Evolutionary conservation across 345 rosid genomes (phyloP), one percentile per base, ranked within the genome.

Genomic region (Geranium brycei): DNA sequence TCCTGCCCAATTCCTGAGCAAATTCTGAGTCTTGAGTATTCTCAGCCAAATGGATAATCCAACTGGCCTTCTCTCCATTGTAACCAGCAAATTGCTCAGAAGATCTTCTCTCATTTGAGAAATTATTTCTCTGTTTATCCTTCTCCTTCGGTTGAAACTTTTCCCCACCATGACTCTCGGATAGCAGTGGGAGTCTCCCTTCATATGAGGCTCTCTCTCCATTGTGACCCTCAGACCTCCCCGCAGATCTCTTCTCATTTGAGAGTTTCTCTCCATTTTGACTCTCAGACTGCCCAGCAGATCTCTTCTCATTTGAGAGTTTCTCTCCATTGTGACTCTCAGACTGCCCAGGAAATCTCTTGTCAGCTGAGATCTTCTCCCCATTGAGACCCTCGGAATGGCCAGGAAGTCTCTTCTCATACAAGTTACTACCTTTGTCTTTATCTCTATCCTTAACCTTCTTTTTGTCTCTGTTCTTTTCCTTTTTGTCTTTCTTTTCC

Each of bases 401-500:
- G 13, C 53, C 53, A 13, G 53, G 53, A 47, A 47, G 53, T 6
- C 68, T 78, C 66, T 78, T 78, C 58, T 72, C 78, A 55, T 76
- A 79, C 8, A 73, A 63, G 51, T 57, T 58, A 23, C 70, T 69
- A 61, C 62, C 77, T 71, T 72, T 80, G 31, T 68, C 83, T 63
- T 71, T 78, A 47, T 78, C 80, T 64, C 66, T 71, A 17, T 61
- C 74, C 40, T 40, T 65, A 31, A 65, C 69, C 61, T 47, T 47
- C 53, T 47, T 73, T 65, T 76, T 79, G 19, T 79, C 78, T 59
- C 70, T 69, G 23, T 69, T 69, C 40, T 72, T 80, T 65, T 80
- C 83, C 64, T 76, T 81, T 62, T 74, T 75, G 61, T 79, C 83
- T 74, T 77, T 83, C 73, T 72, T 79, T 62, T 79, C 82, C 77